Evolutionary conservation across 2,329 filamentous ascomycete species (phyloP), one percentile per base, ranked within the genome.

Genomic region (Penicillium sp.): DNA sequence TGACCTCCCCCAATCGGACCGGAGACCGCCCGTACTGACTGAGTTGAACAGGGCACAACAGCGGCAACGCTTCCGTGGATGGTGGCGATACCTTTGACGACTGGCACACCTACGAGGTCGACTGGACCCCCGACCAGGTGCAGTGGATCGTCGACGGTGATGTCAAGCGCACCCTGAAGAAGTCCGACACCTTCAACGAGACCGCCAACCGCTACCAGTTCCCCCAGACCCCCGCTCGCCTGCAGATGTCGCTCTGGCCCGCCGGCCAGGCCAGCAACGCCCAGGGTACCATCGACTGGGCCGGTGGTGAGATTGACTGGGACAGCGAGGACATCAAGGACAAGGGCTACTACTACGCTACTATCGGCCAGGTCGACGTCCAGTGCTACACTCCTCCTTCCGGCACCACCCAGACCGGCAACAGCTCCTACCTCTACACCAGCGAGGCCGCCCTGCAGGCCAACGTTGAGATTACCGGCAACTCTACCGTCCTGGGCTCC

Each of bases 191-290:
- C 11, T 97, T 87, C 85, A 96, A 99, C 76, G 75, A 79, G 11
- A 95, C 90, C 6, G 76, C 84, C 51, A 87, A 92, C 73, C 85
- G 86, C 72, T 99, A 86, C 81, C 79, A 88, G 64, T 99, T 83
- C 78, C 94, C 94, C 6, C 94, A 97, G 76, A 95, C 92, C 0
- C 94, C 94, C 4, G 76, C 92, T 14, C 89, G 92, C 62, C 83
- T 99, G 46, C 90, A 96, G 78, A 81, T 99, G 45, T 97, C 94
- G 14, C 85, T 99, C 66, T 99, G 94, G 94, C 94, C 94, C 36
- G 94, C 90, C 65, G 94, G 94, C 68, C 82, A 89, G 42, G 74
- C 84, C 9, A 81, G 80, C 67, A 96, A 96, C 71, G 87, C 83
- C 36, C 69, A 88, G 69, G 94, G 94, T 50, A 97, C 94, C 30